phyloP scores from a whole-genome alignment of 352 stramenopile genomes.

The Achlya hypogyna region DNA sequence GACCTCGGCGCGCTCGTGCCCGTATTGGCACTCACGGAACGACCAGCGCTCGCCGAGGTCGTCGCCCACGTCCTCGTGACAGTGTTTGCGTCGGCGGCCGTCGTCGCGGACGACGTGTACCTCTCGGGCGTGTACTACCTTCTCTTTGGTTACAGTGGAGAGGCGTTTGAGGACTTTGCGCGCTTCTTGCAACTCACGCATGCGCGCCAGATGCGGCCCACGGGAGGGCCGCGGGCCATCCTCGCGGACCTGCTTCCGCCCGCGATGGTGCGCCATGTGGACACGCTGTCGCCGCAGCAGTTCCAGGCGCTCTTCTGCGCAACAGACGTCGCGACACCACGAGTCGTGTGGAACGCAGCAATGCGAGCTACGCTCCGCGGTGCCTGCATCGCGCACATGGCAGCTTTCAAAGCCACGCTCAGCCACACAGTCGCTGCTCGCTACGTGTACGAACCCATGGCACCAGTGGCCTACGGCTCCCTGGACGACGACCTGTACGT shows the following conservation, averaged over 20 bases:
- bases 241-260: constrained; percentile 83
- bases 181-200: constrained; percentile 63
- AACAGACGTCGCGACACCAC: constrained; percentile 73
- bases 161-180: constrained; percentile 48
- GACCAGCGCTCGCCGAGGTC: constrained; percentile 46
- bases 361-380: constrained; percentile 88
- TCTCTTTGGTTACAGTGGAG: constrained; percentile 40
- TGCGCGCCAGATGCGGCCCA: constrained; percentile 31
- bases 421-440: constrained; percentile 78
- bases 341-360: constrained; percentile 90
- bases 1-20: constrained; percentile 42
- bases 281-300: constrained; percentile 56
- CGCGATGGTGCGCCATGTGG: constrained; percentile 84
- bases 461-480: constrained; percentile 81
- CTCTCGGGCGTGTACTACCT: constrained; percentile 70
- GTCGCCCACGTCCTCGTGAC: constrained; percentile 43
- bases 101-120: constrained; percentile 30
- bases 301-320: constrained; percentile 86
- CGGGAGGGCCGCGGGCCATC: constrained; percentile 59
- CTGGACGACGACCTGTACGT: constrained; percentile 90
- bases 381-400: constrained; percentile 85
- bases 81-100: constrained; percentile 32
- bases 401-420: constrained; percentile 84
- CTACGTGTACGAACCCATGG: constrained; percentile 90
- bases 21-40: constrained; percentile 37